phyloP scores from a whole-genome alignment of 495 filamentous ascomycete species.

The Aspergillus bridgeri region DNA sequence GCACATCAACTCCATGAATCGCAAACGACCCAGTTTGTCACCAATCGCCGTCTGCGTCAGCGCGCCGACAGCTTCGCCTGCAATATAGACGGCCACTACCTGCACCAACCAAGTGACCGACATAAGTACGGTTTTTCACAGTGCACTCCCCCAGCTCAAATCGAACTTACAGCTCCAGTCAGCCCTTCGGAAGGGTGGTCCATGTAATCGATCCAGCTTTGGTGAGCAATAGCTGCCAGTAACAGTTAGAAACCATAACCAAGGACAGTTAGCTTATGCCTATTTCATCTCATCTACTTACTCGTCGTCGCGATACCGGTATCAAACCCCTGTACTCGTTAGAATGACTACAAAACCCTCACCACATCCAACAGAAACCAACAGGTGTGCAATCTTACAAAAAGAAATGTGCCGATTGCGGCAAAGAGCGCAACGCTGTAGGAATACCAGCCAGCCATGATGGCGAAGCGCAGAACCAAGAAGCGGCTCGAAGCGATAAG shows the following conservation, averaged over 20 bases:
- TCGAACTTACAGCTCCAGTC: conserved; percentile 50
- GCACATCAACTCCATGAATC: conserved; percentile 58
- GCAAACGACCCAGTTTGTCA: conserved; percentile 54
- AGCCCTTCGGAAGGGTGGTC: conserved; percentile 48
- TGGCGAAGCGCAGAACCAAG: conserved; percentile 4
- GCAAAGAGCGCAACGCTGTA: conserved; percentile 52
- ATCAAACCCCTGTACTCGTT: conserved; percentile 48
- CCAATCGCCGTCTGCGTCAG: conserved; percentile 51
- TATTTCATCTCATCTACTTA: conserved; percentile 27
- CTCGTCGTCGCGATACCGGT: conserved; percentile 59
- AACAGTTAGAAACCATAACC: neutral
- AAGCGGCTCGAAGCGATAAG: neutral
- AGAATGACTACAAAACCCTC: neutral
- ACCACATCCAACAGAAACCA: neutral
- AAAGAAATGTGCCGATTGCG: conserved; percentile 56
- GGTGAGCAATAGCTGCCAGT: conserved; percentile 52
- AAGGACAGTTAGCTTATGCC: neutral
- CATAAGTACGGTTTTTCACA: neutral
- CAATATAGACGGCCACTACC: conserved; percentile 59
- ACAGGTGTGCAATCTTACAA: conserved; percentile 27
- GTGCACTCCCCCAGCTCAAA: neutral
- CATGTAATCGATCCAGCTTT: conserved; percentile 61
- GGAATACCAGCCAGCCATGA: conserved; percentile 41
- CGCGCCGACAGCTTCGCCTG: conserved; percentile 54
- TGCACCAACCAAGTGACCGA: conserved; percentile 12